Conservation (phyloP, 208 protist genomes). For the Porcisia deanei region DNA sequence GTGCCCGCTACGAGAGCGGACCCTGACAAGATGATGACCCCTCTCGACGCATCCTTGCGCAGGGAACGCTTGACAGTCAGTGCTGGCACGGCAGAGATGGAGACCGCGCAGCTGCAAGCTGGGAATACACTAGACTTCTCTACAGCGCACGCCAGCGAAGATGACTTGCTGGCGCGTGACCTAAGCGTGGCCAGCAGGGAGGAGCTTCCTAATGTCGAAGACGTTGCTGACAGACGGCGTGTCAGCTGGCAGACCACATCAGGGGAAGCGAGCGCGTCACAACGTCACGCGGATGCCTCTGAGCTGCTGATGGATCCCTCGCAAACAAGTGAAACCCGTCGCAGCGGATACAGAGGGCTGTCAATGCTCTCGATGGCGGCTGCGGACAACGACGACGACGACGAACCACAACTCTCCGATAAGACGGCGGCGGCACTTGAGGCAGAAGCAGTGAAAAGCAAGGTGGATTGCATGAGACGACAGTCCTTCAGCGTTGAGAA, state of each 20-base stretch:
- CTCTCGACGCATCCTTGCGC: not conserved
- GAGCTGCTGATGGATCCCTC: not conserved
- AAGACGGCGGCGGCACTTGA: not conserved
- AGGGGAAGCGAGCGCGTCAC: not conserved
- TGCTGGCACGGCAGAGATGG: not conserved
- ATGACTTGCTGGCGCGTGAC: not conserved
- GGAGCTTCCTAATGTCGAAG: not conserved
- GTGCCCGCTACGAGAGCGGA: not conserved
- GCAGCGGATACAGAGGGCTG: not conserved
- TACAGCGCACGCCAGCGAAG: not conserved
- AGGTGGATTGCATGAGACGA: not conserved
- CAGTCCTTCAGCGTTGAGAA: not conserved
- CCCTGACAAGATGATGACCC: not conserved
- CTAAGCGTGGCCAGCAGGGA: constrained; percentile 12
- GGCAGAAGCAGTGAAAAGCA: not conserved
- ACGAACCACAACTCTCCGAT: not conserved
- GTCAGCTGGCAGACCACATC: not conserved
- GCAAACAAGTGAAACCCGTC: not conserved
- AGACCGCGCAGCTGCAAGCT: not conserved
- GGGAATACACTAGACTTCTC: not conserved
- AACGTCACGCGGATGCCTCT: not conserved
- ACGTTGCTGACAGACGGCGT: not conserved
- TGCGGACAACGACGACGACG: not conserved
- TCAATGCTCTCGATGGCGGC: constrained; percentile 12
- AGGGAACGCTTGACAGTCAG: not conserved